Evolutionary conservation across 2,329 filamentous ascomycete genomes (phyloP), one percentile per base, ranked within the genome.

Genomic region (Boeremia lycopersici): DNA sequence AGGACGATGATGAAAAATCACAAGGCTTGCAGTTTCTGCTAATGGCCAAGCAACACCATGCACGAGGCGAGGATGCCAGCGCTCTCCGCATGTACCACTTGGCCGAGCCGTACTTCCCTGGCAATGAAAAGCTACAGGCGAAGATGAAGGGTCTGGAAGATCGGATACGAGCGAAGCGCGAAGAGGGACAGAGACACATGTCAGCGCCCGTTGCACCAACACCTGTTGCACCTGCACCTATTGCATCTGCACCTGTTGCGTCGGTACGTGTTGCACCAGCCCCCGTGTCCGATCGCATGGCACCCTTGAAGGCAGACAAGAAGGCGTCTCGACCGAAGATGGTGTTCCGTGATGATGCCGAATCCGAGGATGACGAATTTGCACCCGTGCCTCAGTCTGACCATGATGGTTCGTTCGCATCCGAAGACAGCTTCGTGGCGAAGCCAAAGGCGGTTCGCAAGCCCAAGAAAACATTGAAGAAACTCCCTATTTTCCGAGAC

Each of bases 31-130:
- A 91, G 10, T 91, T 89, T 65, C 77, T 98, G 30, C 81, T 97
- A n/a, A 91, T 95, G 82, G 93, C 91, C 1, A 90, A 95, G 62
- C 92, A 97, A 72, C 90, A 96, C 69, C 92, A 93, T 70, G 90
- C 91, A 47, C 83, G 86, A 4, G 91, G 91, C 2, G 90, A 97
- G 63, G 87, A 96, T 46, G 80, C 79, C 3, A 89, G 85, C 30
- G 91, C 93, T 0, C 77, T 98, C 56, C 86, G 86, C 64, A 93
- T 95, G 86, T 97, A 96, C 70, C 88, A 93, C 72, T 80, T 90
- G 60, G 93, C 93, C 0, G 77, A 91, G 47, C 89, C 90, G 0
- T 95, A 86, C 75, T 98, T 98, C 65, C 93, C 93, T 0, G 87
- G 86, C 1, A 95, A 97, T 71, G 82, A 86, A 43, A 96, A 93